These are phyloP conservation scores for Diplosphaera chodatii DNA, from an alignment of 139 green algal species.

Conservation along the genomic window DNA sequence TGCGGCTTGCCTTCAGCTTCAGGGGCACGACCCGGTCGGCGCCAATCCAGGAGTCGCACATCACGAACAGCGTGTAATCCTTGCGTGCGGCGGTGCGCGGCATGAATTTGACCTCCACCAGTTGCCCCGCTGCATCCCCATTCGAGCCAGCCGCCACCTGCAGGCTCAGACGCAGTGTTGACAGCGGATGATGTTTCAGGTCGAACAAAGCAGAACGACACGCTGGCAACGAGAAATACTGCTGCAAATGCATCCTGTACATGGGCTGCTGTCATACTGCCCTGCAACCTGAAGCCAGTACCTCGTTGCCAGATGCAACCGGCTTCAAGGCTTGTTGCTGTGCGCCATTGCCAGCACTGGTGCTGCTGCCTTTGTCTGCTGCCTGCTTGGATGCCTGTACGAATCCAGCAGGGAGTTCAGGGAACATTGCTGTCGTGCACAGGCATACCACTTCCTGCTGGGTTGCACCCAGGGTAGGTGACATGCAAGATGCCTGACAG, in stretches of 20 bases:
- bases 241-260: too few species aligned
- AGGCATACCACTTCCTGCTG: too few species aligned
- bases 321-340: not conserved
- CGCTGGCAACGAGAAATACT: too few species aligned
- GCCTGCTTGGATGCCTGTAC: not conserved
- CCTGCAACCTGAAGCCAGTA: too few species aligned
- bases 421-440: too few species aligned
- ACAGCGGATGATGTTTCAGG: too few species aligned
- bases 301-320: not conserved
- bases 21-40: slow-evolving; percentile 57
- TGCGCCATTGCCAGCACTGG: not conserved
- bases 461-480: too few species aligned
- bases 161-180: too few species aligned
- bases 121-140: slow-evolving; percentile 39
- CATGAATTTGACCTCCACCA: slow-evolving; percentile 64
- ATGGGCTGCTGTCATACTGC: too few species aligned
- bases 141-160: not conserved
- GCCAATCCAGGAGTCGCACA: slow-evolving; percentile 82
- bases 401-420: too few species aligned
- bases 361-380: slow-evolving; percentile 9
- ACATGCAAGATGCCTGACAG: too few species aligned
- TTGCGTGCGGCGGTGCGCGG: slow-evolving; percentile 56
- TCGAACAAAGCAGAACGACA: too few species aligned
- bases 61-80: slow-evolving; percentile 55
- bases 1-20: slow-evolving; percentile 33